Conservation (phyloP, 768 basidiomycete species). For the Kwoniella dendrophila region DNA sequence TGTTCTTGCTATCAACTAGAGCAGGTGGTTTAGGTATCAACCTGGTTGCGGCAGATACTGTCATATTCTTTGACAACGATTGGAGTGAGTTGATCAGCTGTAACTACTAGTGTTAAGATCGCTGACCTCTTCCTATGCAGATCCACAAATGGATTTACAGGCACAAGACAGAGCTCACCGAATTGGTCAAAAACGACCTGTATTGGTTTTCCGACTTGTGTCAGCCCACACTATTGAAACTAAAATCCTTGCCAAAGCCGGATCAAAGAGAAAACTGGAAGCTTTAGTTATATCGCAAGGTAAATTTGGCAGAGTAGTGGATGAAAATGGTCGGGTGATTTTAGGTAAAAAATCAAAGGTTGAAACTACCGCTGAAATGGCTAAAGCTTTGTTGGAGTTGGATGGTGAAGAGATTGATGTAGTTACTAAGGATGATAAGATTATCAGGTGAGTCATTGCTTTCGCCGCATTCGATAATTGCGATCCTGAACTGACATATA, state of each 20-base stretch:
- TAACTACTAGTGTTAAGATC: neutral
- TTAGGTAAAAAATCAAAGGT: slow-evolving; percentile 57
- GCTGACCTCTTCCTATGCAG: slow-evolving; percentile 14
- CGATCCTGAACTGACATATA: slow-evolving; percentile 4
- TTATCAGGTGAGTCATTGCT: slow-evolving; percentile 60
- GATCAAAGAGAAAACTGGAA: slow-evolving; percentile 73
- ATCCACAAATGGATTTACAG: slow-evolving; percentile 92
- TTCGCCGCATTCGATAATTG: neutral
- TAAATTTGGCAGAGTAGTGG: slow-evolving; percentile 76
- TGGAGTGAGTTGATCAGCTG: slow-evolving; percentile 63
- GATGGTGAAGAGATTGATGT: slow-evolving; percentile 90
- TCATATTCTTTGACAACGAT: slow-evolving; percentile 91
- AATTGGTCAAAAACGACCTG: slow-evolving; percentile 89
- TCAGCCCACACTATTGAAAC: slow-evolving; percentile 81
- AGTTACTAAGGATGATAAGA: slow-evolving; percentile 70
- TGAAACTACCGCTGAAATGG: slow-evolving; percentile 72
- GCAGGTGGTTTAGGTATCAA: slow-evolving; percentile 98
- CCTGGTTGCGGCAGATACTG: slow-evolving; percentile 62
- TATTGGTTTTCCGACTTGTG: slow-evolving; percentile 84
- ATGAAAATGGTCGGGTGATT: slow-evolving; percentile 58
- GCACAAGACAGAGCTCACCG: slow-evolving; percentile 95
- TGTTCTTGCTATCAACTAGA: slow-evolving; percentile 79
- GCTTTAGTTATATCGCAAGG: slow-evolving; percentile 93
- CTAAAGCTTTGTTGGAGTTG: slow-evolving; percentile 70
- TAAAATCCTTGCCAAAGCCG: slow-evolving; percentile 79